Evolutionary conservation across 1,284 basidiomycete genomes (phyloP), one percentile per base, ranked within the genome.

Genomic region (Puccinia triticina): DNA sequence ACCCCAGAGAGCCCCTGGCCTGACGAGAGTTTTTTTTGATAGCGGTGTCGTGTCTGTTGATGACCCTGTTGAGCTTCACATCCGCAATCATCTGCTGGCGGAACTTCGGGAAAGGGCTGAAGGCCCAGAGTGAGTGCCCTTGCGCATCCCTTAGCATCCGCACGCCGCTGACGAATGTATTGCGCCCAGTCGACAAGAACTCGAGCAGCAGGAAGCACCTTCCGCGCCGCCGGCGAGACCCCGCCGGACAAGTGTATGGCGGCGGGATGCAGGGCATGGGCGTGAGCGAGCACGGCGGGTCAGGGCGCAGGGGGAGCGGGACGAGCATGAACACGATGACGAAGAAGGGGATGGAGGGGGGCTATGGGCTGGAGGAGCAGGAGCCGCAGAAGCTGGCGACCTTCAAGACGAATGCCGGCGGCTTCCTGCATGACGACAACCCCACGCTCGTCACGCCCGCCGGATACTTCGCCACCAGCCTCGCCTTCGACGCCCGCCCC

Each of bases 91-190:
- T 78, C 5, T 78, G 76, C 64, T 29, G 48, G 32, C 32, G n/a
- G 46, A 78, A 78, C 43, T 78, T 78, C 57, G 76, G 64, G 21
- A 46, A 78, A 53, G 76, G 76, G 46, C 69, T 78, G 43, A 78
- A 78, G 55, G 26, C 34, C 8, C 73, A 75, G 32, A 73, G 71
- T 73, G n/a, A n/a, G n/a, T n/a, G n/a, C n/a, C n/a, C n/a, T n/a
- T n/a, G n/a, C n/a, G n/a, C n/a, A n/a, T n/a, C n/a, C n/a, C n/a
- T n/a, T n/a, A n/a, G n/a, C n/a, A n/a, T n/a, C n/a, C n/a, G n/a
- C n/a, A n/a, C n/a, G n/a, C n/a, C n/a, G n/a, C n/a, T n/a, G n/a
- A n/a, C n/a, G n/a, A n/a, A n/a, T n/a, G n/a, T n/a, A n/a, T n/a
- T n/a, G n/a, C n/a, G n/a, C n/a, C n/a, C n/a, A 69, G 66, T 69